Percentiles rank a stretch among this genome's conserved stretches.
phyloP scores from a whole-genome alignment of 1,284 basidiomycete genomes.

The Nidula niveotomentosa region DNA sequence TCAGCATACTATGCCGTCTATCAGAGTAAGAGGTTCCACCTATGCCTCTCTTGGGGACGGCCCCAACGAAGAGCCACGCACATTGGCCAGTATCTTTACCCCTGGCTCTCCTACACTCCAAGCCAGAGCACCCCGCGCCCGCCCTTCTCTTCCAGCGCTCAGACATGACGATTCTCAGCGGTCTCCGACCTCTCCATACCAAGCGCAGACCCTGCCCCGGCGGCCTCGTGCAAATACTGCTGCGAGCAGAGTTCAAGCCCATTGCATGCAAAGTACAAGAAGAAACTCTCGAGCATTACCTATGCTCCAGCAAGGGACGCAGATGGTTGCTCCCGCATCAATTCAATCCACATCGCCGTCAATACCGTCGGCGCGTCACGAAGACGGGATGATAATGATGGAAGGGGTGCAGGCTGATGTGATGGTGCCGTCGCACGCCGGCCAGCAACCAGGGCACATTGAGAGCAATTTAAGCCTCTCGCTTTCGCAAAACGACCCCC shows the following conservation, averaged over 20 bases:
- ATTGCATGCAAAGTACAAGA: conserved; percentile 8
- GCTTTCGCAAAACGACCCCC: conserved; percentile 18
- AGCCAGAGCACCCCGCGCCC: background rate
- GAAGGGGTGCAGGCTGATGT: conserved; percentile 27
- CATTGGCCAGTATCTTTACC: conserved; percentile 10
- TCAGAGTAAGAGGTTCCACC: conserved; percentile 46
- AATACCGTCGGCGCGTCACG: background rate
- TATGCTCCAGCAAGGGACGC: background rate
- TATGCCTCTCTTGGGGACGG: conserved; percentile 39
- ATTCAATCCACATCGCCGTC: background rate
- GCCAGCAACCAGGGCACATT: conserved; percentile 34
- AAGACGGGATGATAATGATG: conserved; percentile 18
- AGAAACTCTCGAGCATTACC: background rate
- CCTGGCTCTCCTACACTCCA: conserved; percentile 3
- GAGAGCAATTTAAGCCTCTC: conserved; percentile 43
- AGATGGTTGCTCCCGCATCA: background rate
- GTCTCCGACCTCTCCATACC: background rate
- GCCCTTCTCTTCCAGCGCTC: conserved; percentile 17
- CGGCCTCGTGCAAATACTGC: conserved; percentile 23
- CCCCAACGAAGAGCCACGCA: conserved; percentile 9
- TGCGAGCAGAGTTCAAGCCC: conserved; percentile 23
- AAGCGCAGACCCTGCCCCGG: conserved; percentile 5
- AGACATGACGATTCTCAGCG: background rate
- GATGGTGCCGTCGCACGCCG: conserved; percentile 14
- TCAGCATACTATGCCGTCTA: conserved; percentile 47